Evolutionary conservation across 148 eudicot genomes (phyloP).

Genomic region (Rhododendron ovatum): DNA sequence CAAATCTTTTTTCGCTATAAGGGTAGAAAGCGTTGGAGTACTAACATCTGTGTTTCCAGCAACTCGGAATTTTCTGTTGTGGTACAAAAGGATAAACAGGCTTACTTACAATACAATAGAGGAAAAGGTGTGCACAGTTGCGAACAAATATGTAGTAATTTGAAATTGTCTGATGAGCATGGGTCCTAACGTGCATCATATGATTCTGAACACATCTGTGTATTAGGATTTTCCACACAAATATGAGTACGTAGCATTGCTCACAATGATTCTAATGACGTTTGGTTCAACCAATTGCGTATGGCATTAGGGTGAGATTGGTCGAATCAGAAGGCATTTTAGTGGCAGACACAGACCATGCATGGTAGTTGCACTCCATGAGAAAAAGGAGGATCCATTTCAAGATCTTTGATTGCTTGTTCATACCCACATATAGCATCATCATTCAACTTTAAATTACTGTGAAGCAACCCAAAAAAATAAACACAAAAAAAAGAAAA

Average conservation of each 20-base stretch:
- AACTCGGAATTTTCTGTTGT: background rate
- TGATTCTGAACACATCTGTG: background rate
- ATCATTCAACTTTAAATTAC: background rate
- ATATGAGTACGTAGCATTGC: background rate
- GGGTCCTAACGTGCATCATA: background rate
- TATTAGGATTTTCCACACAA: too few species aligned
- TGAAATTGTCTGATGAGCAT: background rate
- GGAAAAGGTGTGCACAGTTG: background rate
- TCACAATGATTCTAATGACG: background rate
- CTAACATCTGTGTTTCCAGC: background rate
- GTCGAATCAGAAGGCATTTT: background rate
- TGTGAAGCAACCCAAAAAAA: background rate
- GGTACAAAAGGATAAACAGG: background rate
- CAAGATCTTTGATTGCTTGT: conserved; percentile 5
- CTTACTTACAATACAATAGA: background rate
- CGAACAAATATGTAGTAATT: background rate
- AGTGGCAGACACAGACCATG: conserved; percentile 6
- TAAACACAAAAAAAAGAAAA: background rate
- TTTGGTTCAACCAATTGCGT: background rate
- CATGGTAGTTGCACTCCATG: background rate
- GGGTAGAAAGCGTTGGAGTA: background rate
- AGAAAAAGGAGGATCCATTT: conserved; percentile 4
- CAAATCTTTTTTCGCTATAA: background rate
- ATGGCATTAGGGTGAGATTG: background rate
- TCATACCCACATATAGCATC: background rate